Evolutionary conservation across 1,284 basidiomycete species (phyloP), one percentile per base, ranked within the genome.

Genomic region (Cerioporus squamosus): DNA sequence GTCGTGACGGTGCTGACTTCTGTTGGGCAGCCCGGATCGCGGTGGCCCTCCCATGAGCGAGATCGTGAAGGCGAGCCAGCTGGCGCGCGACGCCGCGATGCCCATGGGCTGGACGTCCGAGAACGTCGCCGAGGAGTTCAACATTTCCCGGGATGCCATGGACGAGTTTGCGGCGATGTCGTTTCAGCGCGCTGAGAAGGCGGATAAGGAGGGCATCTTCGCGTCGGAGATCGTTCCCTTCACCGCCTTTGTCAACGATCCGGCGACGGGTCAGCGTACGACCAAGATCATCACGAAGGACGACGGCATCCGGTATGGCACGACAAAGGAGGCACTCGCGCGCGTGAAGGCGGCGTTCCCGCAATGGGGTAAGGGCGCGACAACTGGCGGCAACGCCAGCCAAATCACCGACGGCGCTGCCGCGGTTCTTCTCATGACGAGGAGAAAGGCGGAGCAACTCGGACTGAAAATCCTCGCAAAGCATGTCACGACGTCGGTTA

Each of bases 21-120:
- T 23, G 20, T 45, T 58, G 60, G 38, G 18, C 60, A 91, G 89
- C 66, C 86, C 87, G 0, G 90, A 93, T 69, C 77, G 78, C 5
- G 88, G 87, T 26, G 84, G 84, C 8, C 84, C 84, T 1, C 61
- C 70, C 22, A 83, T 85, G 58, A 90, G 87, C 45, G 86, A 87
- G 55, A 81, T 66, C 33, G 61, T 75, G 46, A 67, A 68, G 52
- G 63, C 61, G 5, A 62, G 67, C 47, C 60, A 60, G n/a, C 44
- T 61, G 5, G 72, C 69, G 17, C 58, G 66, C 20, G 72, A 71
- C 51, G 68, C 69, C 44, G 44, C 63, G 15, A 70, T 71, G 74
- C 89, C 89, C 23, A 94, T 94, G 93, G 91, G 93, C 10, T 94
- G 93, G 93, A 94, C 93, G 2, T 90, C 85, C 57, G 90, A 92